Evolutionary conservation across 495 filamentous ascomycete species (phyloP).

Genomic region (Pyrenula massariospora): DNA sequence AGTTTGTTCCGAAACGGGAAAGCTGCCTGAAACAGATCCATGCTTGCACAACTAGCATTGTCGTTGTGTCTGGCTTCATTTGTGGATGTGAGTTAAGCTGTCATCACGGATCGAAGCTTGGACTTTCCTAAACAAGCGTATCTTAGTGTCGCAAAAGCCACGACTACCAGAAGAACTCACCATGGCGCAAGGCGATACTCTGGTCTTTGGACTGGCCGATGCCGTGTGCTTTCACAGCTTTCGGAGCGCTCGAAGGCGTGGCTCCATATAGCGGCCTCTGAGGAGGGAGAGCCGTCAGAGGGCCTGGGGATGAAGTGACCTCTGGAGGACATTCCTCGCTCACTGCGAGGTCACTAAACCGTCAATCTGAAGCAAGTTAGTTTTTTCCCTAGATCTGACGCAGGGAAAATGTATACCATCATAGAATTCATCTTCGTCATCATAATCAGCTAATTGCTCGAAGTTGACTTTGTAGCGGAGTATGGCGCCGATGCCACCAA

Average conservation of each 20-base stretch:
- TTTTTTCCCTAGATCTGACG: not conserved
- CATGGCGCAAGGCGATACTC: constrained; percentile 29
- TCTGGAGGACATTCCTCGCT: constrained; percentile 80
- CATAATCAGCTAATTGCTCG: constrained; percentile 89
- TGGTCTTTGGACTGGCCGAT: constrained; percentile 20
- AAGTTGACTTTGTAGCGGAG: constrained; percentile 99
- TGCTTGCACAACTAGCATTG: not conserved
- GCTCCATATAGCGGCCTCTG: not conserved
- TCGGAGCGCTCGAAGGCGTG: not conserved
- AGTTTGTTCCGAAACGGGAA: not conserved
- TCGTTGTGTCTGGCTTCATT: not conserved
- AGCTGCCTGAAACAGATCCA: not conserved
- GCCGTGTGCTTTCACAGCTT: constrained; percentile 15
- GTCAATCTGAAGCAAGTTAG: constrained; percentile 62
- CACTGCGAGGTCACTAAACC: constrained; percentile 74
- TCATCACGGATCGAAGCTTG: not conserved
- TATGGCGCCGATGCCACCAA: constrained; percentile 94
- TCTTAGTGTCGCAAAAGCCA: not conserved
- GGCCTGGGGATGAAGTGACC: constrained; percentile 42
- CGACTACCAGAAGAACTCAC: not conserved
- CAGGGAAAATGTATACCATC: constrained; percentile 49
- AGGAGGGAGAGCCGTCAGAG: constrained; percentile 45
- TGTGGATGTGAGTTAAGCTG: not conserved
- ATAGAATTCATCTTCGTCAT: constrained; percentile 98
- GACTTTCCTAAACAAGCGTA: not conserved